Evolutionary conservation across 305 asterid species (phyloP), one percentile per base, ranked within the genome.

Genomic region (Nicotiana rustica): DNA sequence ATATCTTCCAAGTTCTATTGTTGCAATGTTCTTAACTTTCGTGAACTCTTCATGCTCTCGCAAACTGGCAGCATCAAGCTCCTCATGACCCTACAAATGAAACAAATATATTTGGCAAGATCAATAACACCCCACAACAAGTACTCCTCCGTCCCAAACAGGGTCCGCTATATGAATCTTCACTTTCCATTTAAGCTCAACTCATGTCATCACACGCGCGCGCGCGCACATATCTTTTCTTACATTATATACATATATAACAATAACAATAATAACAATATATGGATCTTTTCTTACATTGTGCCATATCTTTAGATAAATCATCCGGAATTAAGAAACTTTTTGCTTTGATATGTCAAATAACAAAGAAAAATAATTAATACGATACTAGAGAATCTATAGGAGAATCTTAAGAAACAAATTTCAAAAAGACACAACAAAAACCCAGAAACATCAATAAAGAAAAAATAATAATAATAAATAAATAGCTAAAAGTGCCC

Each of bases 1-100:
- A 64, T 95, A 96, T 88, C 95, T 89, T 85, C 99, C 99, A 78
- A 96, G 99, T 88, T 94, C 99, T 70, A 96, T 93, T 35, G 94
- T 95, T 68, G 98, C 98, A 81, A 97, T 95, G 84, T 97, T 97
- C 86, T 97, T 97, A 9, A 97, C 99, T 89, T 97, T 97, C 9
- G 99, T 97, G 86, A 97, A 97, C 79, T 97, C 99, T 87, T 97
- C 98, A 82, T 97, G 99, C 82, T 97, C 99, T 80, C 99, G 97
- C 89, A 95, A 91, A 86, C 99, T 97, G 80, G 99, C 99, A 62
- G 99, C 98, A 91, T 95, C 99, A 87, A 97, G 98, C 87, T 95
- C 99, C 87, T 97, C 99, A 79, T 96, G 99, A 66, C 99, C 98
- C 99, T 96, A 87, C 78, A 82, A 62, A 86, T 66, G 78, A 77